Percentiles rank a stretch among this genome's conserved stretches.
These are phyloP conservation scores for Boletus insuetus DNA, from an alignment of 768 basidiomycete genomes.

Conservation along the genomic window DNA sequence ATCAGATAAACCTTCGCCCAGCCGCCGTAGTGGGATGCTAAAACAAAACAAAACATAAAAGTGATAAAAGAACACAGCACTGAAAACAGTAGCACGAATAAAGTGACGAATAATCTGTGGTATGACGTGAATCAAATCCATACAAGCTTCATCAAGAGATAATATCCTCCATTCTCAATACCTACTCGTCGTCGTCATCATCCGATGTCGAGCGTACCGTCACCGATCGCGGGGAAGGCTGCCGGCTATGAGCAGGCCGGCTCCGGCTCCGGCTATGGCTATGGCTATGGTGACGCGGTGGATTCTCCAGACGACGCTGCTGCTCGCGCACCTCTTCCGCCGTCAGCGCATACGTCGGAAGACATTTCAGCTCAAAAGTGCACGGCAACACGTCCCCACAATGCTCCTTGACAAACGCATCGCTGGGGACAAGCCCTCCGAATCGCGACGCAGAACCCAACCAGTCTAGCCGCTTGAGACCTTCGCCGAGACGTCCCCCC, in stretches of 20 bases:
- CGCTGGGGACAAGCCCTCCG: conserved; percentile 55
- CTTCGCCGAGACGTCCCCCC: conserved; percentile 62
- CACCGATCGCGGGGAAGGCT: conserved; percentile 18
- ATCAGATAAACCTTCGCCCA: no score
- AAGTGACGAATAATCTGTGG: conserved; percentile 28
- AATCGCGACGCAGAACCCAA: conserved; percentile 57
- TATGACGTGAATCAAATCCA: conserved; percentile 3
- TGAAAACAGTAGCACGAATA: conserved; percentile 10
- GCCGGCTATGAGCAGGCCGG: conserved; percentile 14
- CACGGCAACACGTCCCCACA: conserved; percentile 53
- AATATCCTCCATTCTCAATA: background rate
- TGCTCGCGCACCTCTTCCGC: conserved; percentile 50
- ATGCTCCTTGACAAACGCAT: conserved; percentile 40
- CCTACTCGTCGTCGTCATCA: conserved; percentile 14
- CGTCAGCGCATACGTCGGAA: conserved; percentile 44
- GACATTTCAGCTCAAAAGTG: conserved; percentile 57
- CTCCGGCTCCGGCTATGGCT: conserved; percentile 21
- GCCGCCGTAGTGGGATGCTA: no score
- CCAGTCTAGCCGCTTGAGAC: conserved; percentile 67
- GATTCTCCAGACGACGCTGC: conserved; percentile 34
- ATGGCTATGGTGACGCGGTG: conserved; percentile 17
- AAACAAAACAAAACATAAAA: no score
- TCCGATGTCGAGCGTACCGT: conserved; percentile 9
- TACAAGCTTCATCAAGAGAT: background rate
- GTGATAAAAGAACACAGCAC: background rate